phyloP scores from a whole-genome alignment of 306 rosid species.

The Castanopsis chinensis region DNA sequence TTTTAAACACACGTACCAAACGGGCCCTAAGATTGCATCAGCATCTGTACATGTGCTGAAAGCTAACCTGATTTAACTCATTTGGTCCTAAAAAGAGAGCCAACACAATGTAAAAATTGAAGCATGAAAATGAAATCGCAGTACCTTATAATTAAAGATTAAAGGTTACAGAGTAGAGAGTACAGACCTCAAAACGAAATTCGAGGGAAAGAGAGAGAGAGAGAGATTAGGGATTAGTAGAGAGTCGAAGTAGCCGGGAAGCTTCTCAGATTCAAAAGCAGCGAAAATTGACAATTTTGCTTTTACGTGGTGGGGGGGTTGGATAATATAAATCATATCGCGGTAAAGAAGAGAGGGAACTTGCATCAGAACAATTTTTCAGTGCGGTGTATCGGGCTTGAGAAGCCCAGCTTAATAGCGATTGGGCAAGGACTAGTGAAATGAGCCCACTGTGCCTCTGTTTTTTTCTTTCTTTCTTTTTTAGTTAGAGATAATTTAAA shows the following conservation, averaged over 20 bases:
- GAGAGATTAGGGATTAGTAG: neutral
- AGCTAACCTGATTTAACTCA: neutral
- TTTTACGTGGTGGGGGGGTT: neutral
- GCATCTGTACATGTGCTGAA: neutral
- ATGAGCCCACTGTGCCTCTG: neutral
- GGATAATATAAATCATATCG: neutral
- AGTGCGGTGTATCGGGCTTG: neutral
- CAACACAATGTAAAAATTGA: neutral
- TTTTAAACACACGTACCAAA: too few species aligned
- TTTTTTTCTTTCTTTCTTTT: too few species aligned
- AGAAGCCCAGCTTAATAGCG: neutral
- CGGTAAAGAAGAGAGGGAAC: neutral
- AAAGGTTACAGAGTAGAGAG: neutral
- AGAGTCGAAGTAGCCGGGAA: neutral
- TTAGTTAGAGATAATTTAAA: too few species aligned
- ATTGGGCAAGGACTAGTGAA: neutral
- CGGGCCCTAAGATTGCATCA: neutral
- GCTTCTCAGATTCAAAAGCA: neutral
- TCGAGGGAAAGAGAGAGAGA: too few species aligned
- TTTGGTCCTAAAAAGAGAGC: neutral
- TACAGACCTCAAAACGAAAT: neutral
- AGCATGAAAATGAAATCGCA: too few species aligned
- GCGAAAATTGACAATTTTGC: neutral
- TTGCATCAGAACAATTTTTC: neutral
- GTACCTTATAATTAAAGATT: neutral